Evolutionary conservation across 306 rosid genomes (phyloP).

Genomic region (Rosa multiflora): DNA sequence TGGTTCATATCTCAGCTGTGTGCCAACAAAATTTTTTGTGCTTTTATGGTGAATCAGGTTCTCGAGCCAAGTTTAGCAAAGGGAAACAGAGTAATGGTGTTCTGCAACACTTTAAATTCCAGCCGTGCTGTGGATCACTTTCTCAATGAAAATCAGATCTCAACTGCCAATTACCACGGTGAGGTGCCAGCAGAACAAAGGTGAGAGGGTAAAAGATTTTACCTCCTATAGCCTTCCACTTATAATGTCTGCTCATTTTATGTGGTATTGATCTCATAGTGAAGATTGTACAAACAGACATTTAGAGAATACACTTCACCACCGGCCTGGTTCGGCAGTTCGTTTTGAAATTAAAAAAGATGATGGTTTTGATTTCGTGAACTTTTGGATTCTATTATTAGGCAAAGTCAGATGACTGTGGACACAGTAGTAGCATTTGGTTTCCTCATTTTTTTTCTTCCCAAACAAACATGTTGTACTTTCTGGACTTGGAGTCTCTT

Average conservation of each 20-base stretch:
- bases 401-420: neutral
- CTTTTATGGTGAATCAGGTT: constrained; percentile 54
- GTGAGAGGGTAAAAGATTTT: constrained; percentile 35
- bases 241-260: neutral
- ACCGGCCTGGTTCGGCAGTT: neutral
- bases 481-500: neutral
- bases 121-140: constrained; percentile 99
- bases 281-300: neutral
- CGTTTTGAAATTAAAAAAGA: neutral
- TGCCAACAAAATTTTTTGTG: neutral
- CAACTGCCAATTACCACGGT: constrained; percentile 88
- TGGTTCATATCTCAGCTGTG: neutral
- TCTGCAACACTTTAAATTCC: constrained; percentile 89
- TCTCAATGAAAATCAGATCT: constrained; percentile 81
- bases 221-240: neutral
- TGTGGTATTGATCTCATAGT: neutral
- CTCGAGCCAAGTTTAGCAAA: constrained; percentile 91
- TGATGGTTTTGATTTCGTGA: neutral
- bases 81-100: constrained; percentile 92
- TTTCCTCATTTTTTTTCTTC: neutral
- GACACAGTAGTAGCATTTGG: neutral
- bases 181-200: constrained; percentile 96
- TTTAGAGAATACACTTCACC: neutral
- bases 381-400: neutral
- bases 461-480: neutral